phyloP scores from a whole-genome alignment of 2,329 filamentous ascomycete species.

The Amauroascus verrucosus region DNA sequence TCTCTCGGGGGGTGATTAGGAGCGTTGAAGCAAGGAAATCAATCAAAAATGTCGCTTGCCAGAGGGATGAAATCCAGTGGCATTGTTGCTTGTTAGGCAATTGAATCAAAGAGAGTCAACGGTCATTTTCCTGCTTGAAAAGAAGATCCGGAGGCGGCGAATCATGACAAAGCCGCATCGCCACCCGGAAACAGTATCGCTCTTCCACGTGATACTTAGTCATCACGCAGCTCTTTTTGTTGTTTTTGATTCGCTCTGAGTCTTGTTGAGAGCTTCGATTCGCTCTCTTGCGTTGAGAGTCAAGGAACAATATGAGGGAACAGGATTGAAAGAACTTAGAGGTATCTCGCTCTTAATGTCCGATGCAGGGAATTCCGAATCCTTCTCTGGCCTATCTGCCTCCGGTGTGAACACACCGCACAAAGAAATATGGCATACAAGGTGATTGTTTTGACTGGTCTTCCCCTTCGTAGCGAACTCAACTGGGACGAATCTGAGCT shows the following conservation, averaged over 20 bases:
- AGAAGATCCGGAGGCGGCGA: slow-evolving; percentile 7
- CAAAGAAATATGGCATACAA: slow-evolving; percentile 22
- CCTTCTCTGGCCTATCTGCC: not conserved
- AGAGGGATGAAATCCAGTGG: not conserved
- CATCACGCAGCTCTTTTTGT: not conserved
- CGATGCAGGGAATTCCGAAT: not conserved
- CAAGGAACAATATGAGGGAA: not conserved
- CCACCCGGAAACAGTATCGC: not conserved
- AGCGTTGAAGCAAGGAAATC: not conserved
- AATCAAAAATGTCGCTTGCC: not conserved
- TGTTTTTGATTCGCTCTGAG: not conserved
- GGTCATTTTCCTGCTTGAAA: not conserved
- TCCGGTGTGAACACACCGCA: not conserved
- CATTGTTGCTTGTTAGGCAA: slow-evolving; percentile 5
- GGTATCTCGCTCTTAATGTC: not conserved
- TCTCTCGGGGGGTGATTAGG: not conserved
- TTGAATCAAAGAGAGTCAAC: not conserved
- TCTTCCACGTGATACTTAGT: not conserved
- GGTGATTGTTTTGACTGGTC: slow-evolving; percentile 48
- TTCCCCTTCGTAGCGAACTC: slow-evolving; percentile 47
- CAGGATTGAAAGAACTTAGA: not conserved
- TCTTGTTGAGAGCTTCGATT: too few species aligned
- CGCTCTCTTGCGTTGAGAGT: too few species aligned
- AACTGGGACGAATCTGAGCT: slow-evolving; percentile 47
- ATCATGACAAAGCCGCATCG: slow-evolving; percentile 12